Conservation (phyloP, 306 rosid genomes). For the Lathyrus oleraceus region DNA sequence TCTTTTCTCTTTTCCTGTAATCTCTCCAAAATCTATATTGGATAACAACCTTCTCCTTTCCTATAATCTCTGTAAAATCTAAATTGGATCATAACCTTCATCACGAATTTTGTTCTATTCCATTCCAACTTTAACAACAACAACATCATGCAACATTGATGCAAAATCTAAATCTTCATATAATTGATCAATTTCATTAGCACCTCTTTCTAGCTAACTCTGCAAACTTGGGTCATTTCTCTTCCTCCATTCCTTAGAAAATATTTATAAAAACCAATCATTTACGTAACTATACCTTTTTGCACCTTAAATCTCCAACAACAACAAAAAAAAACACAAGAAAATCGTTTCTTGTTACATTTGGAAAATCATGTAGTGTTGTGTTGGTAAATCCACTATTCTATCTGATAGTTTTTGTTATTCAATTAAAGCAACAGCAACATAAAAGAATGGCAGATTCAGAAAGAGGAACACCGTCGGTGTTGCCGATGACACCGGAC, state of each 20-base stretch:
- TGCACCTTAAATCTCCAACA: background rate
- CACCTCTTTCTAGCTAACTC: slow-evolving; percentile 2
- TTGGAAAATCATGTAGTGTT: slow-evolving; percentile 46
- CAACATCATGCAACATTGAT: background rate
- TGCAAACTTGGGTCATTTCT: slow-evolving; percentile 55
- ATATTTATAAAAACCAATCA: slow-evolving; percentile 55
- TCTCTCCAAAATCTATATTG: slow-evolving; percentile 21
- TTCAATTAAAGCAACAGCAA: background rate
- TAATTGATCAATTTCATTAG: background rate
- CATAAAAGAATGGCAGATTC: slow-evolving; percentile 49
- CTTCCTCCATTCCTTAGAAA: slow-evolving; percentile 49
- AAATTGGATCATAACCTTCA: slow-evolving; percentile 26
- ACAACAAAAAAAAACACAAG: slow-evolving; percentile 20
- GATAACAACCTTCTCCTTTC: slow-evolving; percentile 2
- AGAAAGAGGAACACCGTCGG: slow-evolving; percentile 60
- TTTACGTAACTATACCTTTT: slow-evolving; percentile 59
- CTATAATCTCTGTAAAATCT: slow-evolving; percentile 2
- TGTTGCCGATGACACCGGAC: slow-evolving; percentile 72
- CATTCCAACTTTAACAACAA: slow-evolving; percentile 29
- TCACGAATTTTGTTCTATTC: slow-evolving; percentile 40
- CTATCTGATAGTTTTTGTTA: background rate
- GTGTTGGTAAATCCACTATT: slow-evolving; percentile 9
- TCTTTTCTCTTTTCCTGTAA: background rate
- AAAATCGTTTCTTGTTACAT: background rate
- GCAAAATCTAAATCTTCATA: background rate